phyloP scores from a whole-genome alignment of 257 asterid genomes.

The Apocynum venetum region DNA sequence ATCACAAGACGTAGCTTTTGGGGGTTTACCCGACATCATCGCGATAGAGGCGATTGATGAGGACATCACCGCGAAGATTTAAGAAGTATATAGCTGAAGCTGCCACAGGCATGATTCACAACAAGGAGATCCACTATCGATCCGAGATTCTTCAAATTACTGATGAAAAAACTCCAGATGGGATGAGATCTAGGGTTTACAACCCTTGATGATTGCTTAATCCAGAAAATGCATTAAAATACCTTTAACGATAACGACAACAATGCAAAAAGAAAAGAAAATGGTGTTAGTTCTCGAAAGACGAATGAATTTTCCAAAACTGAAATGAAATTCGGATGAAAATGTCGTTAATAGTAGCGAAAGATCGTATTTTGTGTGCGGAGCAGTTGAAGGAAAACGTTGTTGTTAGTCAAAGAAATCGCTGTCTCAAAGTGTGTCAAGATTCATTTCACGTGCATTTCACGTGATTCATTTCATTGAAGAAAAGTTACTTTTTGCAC shows the following conservation, averaged over 20 bases:
- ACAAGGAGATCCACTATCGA: slow-evolving; percentile 13
- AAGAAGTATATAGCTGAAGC: slow-evolving; percentile 96
- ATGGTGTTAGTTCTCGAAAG: neutral
- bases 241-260: neutral
- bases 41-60: slow-evolving; percentile 97
- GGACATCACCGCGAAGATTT: slow-evolving; percentile 98
- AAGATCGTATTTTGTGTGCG: neutral
- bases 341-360: neutral
- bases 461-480: neutral
- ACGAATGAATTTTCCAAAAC: neutral
- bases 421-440: neutral
- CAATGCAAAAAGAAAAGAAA: neutral
- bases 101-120: slow-evolving; percentile 83
- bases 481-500: too few species aligned
- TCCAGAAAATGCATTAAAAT: neutral
- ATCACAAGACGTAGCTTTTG: neutral
- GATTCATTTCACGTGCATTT: neutral
- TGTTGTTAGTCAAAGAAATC: neutral
- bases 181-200: slow-evolving; percentile 4
- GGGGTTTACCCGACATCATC: slow-evolving; percentile 87
- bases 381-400: neutral
- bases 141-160: slow-evolving; percentile 9
- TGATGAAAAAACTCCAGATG: neutral
- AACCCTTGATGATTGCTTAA: neutral
- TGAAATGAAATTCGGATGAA: neutral